phyloP scores from a whole-genome alignment of 2,329 filamentous ascomycete genomes.

The Arthrobotrys musiformis region DNA sequence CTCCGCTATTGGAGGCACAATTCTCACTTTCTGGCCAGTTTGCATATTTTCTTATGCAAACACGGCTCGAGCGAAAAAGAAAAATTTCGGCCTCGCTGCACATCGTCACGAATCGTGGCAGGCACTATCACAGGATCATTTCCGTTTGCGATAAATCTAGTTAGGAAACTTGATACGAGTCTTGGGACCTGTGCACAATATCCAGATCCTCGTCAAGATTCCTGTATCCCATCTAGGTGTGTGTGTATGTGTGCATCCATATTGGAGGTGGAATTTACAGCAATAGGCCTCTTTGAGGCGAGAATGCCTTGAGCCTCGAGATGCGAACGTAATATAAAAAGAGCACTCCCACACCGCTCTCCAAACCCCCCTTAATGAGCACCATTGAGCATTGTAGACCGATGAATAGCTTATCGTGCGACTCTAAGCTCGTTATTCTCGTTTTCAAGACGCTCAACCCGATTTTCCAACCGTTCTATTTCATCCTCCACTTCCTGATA shows the following conservation, averaged over 20 bases:
- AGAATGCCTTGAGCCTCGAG: slow-evolving; percentile 2
- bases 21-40: neutral
- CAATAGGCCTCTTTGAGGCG: neutral
- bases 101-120: slow-evolving; percentile 26
- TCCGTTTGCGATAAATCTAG: slow-evolving; percentile 15
- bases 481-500: slow-evolving; percentile 42
- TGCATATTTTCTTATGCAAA: slow-evolving; percentile 36
- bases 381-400: neutral
- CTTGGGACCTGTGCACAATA: slow-evolving; percentile 8
- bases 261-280: slow-evolving; percentile 20
- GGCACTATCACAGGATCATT: slow-evolving; percentile 45
- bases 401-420: neutral
- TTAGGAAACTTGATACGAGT: slow-evolving; percentile 44
- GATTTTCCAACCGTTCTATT: slow-evolving; percentile 22
- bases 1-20: slow-evolving; percentile 16
- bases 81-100: slow-evolving; percentile 18
- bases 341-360: slow-evolving; percentile 7
- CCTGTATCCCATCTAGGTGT: slow-evolving; percentile 19
- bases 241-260: slow-evolving; percentile 28
- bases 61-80: slow-evolving; percentile 30
- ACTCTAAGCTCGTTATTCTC: slow-evolving; percentile 47
- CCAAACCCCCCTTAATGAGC: slow-evolving; percentile 10
- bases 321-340: slow-evolving; percentile 24
- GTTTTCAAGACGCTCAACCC: slow-evolving; percentile 44
- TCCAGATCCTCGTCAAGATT: slow-evolving; percentile 32